A percentile compares a stretch with the other conserved stretches of the same genome.
phyloP scores from a whole-genome alignment of 805 yeast genomes.

The Yarrowia sp. region DNA sequence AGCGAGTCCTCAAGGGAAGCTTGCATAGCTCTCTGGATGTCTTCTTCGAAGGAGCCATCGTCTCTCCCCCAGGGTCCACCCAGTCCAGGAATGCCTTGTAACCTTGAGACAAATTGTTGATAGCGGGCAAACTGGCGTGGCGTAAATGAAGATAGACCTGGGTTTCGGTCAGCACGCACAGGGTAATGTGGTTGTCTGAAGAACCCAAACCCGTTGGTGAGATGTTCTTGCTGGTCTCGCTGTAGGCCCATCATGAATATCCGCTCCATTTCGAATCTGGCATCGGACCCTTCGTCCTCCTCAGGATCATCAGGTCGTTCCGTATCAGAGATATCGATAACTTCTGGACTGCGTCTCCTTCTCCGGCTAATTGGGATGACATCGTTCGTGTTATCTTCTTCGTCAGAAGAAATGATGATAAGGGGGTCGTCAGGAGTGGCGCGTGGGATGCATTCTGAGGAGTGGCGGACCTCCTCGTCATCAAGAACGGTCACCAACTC shows the following conservation, averaged over 20 bases:
- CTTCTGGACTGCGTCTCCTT: not conserved
- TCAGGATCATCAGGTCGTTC: not conserved
- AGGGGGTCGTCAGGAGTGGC: not conserved
- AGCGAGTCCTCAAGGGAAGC: not conserved
- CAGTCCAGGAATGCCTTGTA: not conserved
- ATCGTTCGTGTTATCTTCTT: not conserved
- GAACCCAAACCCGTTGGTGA: not conserved
- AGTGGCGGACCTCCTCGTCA: not conserved
- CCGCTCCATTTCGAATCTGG: not conserved
- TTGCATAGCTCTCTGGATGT: not conserved
- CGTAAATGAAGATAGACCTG: not conserved
- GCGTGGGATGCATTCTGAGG: not conserved
- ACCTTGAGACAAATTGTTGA: not conserved
- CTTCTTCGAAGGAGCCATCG: not conserved
- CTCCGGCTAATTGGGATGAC: no score
- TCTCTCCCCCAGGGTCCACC: not conserved
- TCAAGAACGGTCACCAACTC: not conserved
- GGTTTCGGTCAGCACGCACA: not conserved
- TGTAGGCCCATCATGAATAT: not conserved
- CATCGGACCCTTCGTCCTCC: not conserved
- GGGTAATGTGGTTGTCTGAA: not conserved
- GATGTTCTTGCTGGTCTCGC: not conserved
- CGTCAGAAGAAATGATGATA: conserved; percentile 3
- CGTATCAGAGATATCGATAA: conserved; percentile 4
- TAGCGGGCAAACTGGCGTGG: not conserved